Conservation (phyloP, 192 early-diverging fungal genomes). For the Martensiomyces pterosporus region DNA sequence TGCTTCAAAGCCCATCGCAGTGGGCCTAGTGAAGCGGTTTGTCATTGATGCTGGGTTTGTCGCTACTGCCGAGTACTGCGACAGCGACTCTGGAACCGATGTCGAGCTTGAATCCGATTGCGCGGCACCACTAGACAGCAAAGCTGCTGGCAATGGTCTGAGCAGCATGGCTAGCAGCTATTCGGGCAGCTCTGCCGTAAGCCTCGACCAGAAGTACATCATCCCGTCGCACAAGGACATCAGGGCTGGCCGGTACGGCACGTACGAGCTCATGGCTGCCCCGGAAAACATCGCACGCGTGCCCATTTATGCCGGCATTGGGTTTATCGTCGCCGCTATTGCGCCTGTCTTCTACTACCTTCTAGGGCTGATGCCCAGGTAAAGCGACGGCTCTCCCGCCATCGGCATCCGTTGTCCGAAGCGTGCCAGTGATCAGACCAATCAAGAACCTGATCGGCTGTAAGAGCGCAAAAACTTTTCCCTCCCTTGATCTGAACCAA, state of each 20-base stretch:
- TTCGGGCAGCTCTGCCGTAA: neutral
- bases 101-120: neutral
- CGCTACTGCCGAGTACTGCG: neutral
- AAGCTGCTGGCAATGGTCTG: neutral
- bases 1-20: slow-evolving; percentile 27
- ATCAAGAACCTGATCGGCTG: too few species aligned
- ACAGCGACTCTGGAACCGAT: slow-evolving; percentile 5
- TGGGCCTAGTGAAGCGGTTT: slow-evolving; percentile 11
- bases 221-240: slow-evolving; percentile 14
- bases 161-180: neutral
- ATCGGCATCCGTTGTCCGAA: too few species aligned
- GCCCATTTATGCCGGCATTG: slow-evolving; percentile 44
- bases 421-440: too few species aligned
- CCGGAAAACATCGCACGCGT: slow-evolving; percentile 48
- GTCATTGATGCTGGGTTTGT: too few species aligned
- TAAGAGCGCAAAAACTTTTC: too few species aligned
- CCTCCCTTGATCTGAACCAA: too few species aligned
- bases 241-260: slow-evolving; percentile 30
- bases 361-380: slow-evolving; percentile 32
- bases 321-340: slow-evolving; percentile 19
- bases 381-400: too few species aligned
- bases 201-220: slow-evolving; percentile 6
- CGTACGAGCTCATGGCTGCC: slow-evolving; percentile 31
- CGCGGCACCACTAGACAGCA: too few species aligned
- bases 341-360: slow-evolving; percentile 20